Evolutionary conservation across 345 rosid species (phyloP).

Genomic region (Linum trigynum): DNA sequence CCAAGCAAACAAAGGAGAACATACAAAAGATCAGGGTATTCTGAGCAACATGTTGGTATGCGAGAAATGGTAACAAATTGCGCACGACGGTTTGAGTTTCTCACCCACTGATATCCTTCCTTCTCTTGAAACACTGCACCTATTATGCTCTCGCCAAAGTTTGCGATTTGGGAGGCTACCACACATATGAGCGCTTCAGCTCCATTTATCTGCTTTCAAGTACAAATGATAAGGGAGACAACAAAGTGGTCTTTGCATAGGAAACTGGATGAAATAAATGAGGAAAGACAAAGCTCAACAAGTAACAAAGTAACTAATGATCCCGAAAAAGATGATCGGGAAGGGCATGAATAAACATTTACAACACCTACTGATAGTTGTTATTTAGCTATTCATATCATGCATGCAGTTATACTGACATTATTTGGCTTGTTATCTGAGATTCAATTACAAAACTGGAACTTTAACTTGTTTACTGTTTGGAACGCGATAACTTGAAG

Average conservation of each 20-base stretch:
- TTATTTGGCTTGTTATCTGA: neutral
- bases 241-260: neutral
- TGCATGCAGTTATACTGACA: too few species aligned
- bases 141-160: constrained; percentile 84
- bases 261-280: neutral
- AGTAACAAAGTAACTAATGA: neutral
- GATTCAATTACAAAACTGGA: neutral
- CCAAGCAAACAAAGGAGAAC: constrained; percentile 10
- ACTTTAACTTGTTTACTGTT: neutral
- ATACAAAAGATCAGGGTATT: neutral
- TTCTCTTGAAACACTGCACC: constrained; percentile 85
- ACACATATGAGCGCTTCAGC: constrained; percentile 68
- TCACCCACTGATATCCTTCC: constrained; percentile 81
- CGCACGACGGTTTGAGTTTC: constrained; percentile 8
- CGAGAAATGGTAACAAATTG: neutral
- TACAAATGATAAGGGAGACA: neutral
- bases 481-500: neutral
- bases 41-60: neutral
- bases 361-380: too few species aligned
- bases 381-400: too few species aligned
- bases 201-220: constrained; percentile 44
- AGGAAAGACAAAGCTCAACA: neutral
- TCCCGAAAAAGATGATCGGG: neutral
- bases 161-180: constrained; percentile 88
- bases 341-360: too few species aligned